Conservation (phyloP, 805 yeast species). For the Pichia deserticola region DNA sequence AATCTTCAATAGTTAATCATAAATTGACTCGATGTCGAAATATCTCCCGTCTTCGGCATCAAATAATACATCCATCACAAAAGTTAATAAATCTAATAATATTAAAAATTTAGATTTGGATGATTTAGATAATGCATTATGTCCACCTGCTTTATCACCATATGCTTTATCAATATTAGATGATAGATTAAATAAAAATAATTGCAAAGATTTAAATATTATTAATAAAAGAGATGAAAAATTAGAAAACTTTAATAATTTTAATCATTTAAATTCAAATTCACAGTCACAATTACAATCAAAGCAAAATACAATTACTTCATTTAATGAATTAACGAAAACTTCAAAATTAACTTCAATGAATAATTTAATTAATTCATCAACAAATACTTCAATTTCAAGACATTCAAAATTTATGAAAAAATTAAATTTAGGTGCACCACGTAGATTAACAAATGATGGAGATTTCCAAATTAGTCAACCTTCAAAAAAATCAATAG, state of each 20-base stretch:
- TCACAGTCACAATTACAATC: background rate
- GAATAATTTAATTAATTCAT: background rate
- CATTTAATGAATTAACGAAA: constrained; percentile 6
- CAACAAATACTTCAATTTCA: background rate
- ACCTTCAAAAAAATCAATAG: background rate
- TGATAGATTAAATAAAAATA: constrained; percentile 20
- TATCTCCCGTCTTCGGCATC: constrained; percentile 7
- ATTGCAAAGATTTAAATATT: background rate
- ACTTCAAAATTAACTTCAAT: constrained; percentile 4
- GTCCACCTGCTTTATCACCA: constrained; percentile 49
- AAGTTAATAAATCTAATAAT: background rate
- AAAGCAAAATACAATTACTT: constrained; percentile 4
- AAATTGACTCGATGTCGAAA: background rate
- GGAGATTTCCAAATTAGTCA: constrained; percentile 6
- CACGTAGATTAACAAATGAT: constrained; percentile 34
- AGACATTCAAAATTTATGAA: constrained; percentile 18
- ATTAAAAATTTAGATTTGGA: constrained; percentile 7
- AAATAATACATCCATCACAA: constrained; percentile 2
- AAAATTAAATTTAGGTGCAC: constrained; percentile 42
- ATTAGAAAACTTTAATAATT: background rate
- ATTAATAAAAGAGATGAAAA: background rate
- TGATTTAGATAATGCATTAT: constrained; percentile 32
- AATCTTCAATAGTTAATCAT: too few species aligned
- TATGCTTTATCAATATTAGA: constrained; percentile 44
- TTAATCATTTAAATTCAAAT: background rate